Conservation (phyloP, 768 basidiomycete genomes). For the Lactarius tabidus region DNA sequence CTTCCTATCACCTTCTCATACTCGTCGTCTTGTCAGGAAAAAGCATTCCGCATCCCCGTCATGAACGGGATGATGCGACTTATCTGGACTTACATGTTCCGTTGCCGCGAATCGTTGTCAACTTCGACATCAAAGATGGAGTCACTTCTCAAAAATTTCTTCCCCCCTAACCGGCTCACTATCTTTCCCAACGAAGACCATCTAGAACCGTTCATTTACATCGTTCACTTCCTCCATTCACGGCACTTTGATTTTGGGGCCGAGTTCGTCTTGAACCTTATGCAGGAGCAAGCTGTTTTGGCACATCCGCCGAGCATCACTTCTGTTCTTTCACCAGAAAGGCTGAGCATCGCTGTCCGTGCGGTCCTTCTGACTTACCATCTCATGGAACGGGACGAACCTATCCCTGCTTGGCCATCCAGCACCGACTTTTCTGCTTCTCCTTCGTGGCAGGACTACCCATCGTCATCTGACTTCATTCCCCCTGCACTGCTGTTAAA, state of each 20-base stretch:
- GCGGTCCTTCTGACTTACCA: constrained; percentile 72
- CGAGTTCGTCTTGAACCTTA: constrained; percentile 74
- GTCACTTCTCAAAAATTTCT: constrained; percentile 66
- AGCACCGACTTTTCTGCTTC: constrained; percentile 59
- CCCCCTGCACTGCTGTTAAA: constrained; percentile 54
- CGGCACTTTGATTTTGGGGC: constrained; percentile 83
- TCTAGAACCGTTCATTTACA: constrained; percentile 69
- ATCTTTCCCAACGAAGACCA: constrained; percentile 70
- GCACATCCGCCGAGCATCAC: constrained; percentile 40
- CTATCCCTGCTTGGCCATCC: constrained; percentile 74
- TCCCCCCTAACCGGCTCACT: constrained; percentile 61
- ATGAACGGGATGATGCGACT: constrained; percentile 82
- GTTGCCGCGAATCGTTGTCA: constrained; percentile 81
- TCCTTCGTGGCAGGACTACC: constrained; percentile 61
- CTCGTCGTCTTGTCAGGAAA: constrained; percentile 56
- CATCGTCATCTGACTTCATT: constrained; percentile 60
- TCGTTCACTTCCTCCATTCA: constrained; percentile 77
- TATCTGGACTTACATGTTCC: constrained; percentile 93
- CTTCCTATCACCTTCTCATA: neutral
- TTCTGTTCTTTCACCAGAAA: constrained; percentile 58
- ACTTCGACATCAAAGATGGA: constrained; percentile 81
- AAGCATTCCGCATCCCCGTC: constrained; percentile 59
- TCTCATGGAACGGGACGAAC: constrained; percentile 65
- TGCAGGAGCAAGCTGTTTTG: constrained; percentile 61
- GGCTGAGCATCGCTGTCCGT: constrained; percentile 68